These are phyloP conservation scores for Suillus spraguei DNA, from an alignment of 768 basidiomycete genomes.

Conservation along the genomic window DNA sequence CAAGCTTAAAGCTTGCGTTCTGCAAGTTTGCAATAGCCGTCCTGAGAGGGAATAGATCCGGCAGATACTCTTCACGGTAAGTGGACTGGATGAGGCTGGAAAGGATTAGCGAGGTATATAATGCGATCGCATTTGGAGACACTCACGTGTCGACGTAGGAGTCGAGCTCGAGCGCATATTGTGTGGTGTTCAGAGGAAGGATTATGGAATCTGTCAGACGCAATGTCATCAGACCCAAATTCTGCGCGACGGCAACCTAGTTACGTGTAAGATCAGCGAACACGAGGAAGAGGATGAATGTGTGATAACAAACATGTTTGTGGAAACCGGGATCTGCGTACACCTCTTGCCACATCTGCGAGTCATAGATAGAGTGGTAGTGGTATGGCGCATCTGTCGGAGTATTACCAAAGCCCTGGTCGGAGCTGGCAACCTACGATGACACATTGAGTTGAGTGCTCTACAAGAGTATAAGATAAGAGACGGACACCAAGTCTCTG, in stretches of 20 bases:
- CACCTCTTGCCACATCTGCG: slow-evolving; percentile 67
- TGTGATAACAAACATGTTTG: slow-evolving; percentile 43
- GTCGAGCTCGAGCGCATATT: slow-evolving; percentile 69
- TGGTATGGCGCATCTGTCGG: slow-evolving; percentile 68
- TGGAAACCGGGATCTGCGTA: slow-evolving; percentile 80
- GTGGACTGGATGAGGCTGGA: slow-evolving; percentile 54
- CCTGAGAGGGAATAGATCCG: slow-evolving; percentile 46
- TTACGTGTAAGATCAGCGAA: background rate
- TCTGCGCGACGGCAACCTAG: slow-evolving; percentile 68
- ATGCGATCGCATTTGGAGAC: slow-evolving; percentile 21
- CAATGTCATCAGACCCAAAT: slow-evolving; percentile 65
- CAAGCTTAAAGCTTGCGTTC: slow-evolving; percentile 53
- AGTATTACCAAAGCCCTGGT: slow-evolving; percentile 34
- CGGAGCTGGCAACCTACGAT: slow-evolving; percentile 35
- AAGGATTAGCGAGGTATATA: slow-evolving; percentile 19
- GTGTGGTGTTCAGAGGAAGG: slow-evolving; percentile 76
- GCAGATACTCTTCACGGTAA: slow-evolving; percentile 17
- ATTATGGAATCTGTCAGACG: slow-evolving; percentile 64
- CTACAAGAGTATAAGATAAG: background rate
- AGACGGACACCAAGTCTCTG: slow-evolving; percentile 69
- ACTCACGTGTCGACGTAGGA: slow-evolving; percentile 62
- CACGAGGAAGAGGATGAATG: background rate
- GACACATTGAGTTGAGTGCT: slow-evolving; percentile 7
- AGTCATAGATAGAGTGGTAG: slow-evolving; percentile 78
- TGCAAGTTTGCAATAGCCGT: slow-evolving; percentile 50